Evolutionary conservation across 495 filamentous ascomycete species (phyloP).

Genomic region (Achaetomiella virescens): DNA sequence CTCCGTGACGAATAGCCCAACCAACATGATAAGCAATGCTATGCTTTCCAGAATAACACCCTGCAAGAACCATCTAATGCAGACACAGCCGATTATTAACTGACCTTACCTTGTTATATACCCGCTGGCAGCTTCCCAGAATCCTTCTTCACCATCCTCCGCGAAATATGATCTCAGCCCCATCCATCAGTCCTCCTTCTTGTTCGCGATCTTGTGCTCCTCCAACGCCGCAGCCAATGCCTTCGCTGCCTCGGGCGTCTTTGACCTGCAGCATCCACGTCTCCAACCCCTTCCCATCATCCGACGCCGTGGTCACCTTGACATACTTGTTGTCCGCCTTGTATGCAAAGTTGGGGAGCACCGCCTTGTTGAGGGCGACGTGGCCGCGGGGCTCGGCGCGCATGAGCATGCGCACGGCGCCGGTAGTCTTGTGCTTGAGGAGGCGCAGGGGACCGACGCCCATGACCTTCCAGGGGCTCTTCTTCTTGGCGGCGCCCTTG

Average conservation of each 20-base stretch:
- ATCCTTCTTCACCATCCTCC: neutral
- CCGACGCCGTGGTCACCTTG: constrained; percentile 48
- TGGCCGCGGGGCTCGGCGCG: constrained; percentile 64
- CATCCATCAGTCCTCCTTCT: constrained; percentile 24
- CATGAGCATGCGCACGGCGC: constrained; percentile 56
- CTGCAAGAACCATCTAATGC: constrained; percentile 12
- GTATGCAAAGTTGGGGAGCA: constrained; percentile 56
- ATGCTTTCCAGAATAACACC: constrained; percentile 11
- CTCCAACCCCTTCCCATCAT: constrained; percentile 46
- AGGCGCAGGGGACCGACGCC: constrained; percentile 62
- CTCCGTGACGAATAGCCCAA: neutral
- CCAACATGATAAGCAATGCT: constrained; percentile 12
- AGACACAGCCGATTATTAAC: constrained; percentile 9
- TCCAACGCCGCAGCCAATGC: constrained; percentile 45
- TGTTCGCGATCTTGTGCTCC: constrained; percentile 42
- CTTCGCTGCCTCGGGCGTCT: constrained; percentile 41
- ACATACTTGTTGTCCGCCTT: constrained; percentile 47
- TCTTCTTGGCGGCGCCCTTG: constrained; percentile 25
- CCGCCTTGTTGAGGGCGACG: constrained; percentile 58
- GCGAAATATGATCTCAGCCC: neutral
- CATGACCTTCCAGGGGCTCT: constrained; percentile 50
- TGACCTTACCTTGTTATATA: constrained; percentile 20
- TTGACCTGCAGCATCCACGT: constrained; percentile 62
- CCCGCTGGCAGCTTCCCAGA: neutral
- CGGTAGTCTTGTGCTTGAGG: constrained; percentile 59